phyloP scores from a whole-genome alignment of 805 yeast genomes.

The Jamesozyma rosinii region DNA sequence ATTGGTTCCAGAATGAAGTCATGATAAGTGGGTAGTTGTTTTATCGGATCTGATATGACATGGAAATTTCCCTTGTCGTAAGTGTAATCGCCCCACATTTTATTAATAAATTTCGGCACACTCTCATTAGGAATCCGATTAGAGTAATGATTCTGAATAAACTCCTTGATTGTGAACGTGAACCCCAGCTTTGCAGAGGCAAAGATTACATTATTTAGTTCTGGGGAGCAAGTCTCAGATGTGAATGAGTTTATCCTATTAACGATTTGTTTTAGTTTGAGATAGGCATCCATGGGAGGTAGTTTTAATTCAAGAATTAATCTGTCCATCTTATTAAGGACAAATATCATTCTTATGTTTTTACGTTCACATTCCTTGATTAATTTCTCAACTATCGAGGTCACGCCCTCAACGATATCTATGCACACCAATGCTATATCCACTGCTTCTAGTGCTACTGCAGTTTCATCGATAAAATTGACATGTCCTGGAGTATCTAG shows the following conservation, averaged over 20 bases:
- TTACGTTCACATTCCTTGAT: conserved; percentile 44
- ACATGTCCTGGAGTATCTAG: conserved; percentile 91
- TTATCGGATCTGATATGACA: conserved; percentile 16
- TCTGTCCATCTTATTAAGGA: conserved; percentile 78
- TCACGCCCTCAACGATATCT: conserved; percentile 81
- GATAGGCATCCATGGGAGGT: conserved; percentile 64
- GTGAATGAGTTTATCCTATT: conserved; percentile 52
- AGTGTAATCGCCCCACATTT: conserved; percentile 73
- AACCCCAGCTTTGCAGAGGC: conserved; percentile 56
- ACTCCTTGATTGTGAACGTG: conserved; percentile 58
- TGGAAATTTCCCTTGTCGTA: conserved; percentile 42
- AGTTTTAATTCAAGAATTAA: conserved; percentile 69
- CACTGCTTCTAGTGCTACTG: conserved; percentile 44
- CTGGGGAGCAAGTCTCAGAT: conserved; percentile 46
- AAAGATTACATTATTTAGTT: conserved; percentile 58
- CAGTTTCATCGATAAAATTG: conserved; percentile 69
- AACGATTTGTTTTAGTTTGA: conserved; percentile 52
- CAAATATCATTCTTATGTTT: conserved; percentile 46
- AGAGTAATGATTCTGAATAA: conserved; percentile 44
- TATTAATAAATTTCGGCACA: conserved; percentile 36
- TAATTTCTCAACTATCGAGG: conserved; percentile 44
- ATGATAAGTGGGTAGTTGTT: conserved; percentile 40
- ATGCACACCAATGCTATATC: conserved; percentile 65
- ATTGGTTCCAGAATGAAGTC: conserved; percentile 67
- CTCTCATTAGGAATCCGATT: conserved; percentile 30